A percentile compares a stretch with the other conserved stretches of the same genome.
phyloP scores from a whole-genome alignment of 2,329 filamentous ascomycete genomes.

The Beauveria sp. region DNA sequence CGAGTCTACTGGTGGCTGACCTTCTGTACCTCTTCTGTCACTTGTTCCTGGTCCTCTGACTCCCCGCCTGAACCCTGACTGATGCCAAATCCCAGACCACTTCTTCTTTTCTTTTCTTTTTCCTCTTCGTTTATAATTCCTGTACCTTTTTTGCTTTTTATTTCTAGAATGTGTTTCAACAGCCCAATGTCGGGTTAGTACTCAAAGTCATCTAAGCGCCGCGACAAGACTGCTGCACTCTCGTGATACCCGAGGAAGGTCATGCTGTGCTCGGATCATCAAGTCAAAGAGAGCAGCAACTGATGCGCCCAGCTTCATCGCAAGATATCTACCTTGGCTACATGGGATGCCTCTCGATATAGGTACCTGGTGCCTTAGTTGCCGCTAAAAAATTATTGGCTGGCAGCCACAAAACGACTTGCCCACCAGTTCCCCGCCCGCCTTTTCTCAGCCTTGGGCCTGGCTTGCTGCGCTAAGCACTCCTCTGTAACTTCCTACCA shows the following conservation, averaged over 20 bases:
- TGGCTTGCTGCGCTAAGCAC: neutral
- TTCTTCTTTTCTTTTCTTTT: neutral
- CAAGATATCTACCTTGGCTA: too few relatives aligned
- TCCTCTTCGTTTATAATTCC: too few relatives aligned
- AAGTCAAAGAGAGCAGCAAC: neutral
- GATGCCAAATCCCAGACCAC: neutral
- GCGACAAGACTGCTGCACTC: too few relatives aligned
- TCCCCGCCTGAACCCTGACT: neutral
- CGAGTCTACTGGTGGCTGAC: neutral
- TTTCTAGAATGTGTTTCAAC: too few relatives aligned
- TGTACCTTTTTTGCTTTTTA: too few relatives aligned
- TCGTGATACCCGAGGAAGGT: neutral
- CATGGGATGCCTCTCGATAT: neutral
- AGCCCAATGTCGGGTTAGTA: too few relatives aligned
- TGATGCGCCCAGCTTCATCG: too few relatives aligned
- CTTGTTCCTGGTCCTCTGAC: neutral
- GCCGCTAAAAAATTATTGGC: neutral
- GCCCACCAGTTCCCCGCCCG: conserved; percentile 5
- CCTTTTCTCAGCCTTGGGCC: neutral
- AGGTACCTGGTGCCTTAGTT: neutral
- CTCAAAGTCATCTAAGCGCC: too few relatives aligned
- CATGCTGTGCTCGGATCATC: neutral
- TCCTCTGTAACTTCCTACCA: neutral
- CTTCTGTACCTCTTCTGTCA: conserved; percentile 9
- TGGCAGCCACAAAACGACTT: neutral